These are phyloP conservation scores for Tothia fuscella DNA, from an alignment of 2,329 filamentous ascomycete species.

Conservation along the genomic window DNA sequence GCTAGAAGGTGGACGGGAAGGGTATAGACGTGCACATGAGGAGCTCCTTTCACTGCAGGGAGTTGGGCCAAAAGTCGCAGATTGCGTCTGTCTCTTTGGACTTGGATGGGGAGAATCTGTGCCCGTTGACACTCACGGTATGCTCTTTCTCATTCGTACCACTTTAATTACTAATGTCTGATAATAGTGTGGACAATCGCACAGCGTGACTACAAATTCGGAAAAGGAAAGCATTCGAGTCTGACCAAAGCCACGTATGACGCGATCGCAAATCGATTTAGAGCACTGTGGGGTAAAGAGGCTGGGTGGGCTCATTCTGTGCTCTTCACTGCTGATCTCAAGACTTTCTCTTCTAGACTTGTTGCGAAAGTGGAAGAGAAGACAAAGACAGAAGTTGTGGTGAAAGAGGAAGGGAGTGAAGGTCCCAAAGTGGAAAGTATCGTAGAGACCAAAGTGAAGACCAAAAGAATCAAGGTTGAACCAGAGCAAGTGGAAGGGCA, in stretches of 20 bases:
- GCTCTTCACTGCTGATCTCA: slow-evolving; percentile 85
- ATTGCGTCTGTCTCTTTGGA: slow-evolving; percentile 94
- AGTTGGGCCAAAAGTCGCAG: slow-evolving; percentile 91
- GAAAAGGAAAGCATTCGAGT: slow-evolving; percentile 68
- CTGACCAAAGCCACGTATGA: slow-evolving; percentile 83
- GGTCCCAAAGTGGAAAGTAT: slow-evolving; percentile 5
- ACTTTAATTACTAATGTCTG: not conserved
- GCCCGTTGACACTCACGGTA: slow-evolving; percentile 82
- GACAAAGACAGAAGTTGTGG: slow-evolving; percentile 20
- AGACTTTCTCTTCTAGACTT: slow-evolving; percentile 64
- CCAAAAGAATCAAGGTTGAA: slow-evolving; percentile 30
- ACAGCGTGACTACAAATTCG: slow-evolving; percentile 88
- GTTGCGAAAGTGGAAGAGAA: slow-evolving; percentile 33
- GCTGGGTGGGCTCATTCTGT: slow-evolving; percentile 98
- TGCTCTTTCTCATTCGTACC: slow-evolving; percentile 12
- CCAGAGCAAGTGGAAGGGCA: slow-evolving; percentile 27
- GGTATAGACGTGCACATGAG: slow-evolving; percentile 70
- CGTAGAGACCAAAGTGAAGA: slow-evolving; percentile 15
- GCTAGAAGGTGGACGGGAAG: slow-evolving; percentile 42
- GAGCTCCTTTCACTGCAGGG: slow-evolving; percentile 68
- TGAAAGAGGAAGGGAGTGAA: slow-evolving; percentile 15
- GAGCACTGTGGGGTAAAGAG: slow-evolving; percentile 79
- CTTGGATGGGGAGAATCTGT: slow-evolving; percentile 92
- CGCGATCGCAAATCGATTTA: slow-evolving; percentile 80
- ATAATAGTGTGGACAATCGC: slow-evolving; percentile 84